phyloP scores from a whole-genome alignment of 2,329 filamentous ascomycete genomes.

The Aspergillus neoniger region DNA sequence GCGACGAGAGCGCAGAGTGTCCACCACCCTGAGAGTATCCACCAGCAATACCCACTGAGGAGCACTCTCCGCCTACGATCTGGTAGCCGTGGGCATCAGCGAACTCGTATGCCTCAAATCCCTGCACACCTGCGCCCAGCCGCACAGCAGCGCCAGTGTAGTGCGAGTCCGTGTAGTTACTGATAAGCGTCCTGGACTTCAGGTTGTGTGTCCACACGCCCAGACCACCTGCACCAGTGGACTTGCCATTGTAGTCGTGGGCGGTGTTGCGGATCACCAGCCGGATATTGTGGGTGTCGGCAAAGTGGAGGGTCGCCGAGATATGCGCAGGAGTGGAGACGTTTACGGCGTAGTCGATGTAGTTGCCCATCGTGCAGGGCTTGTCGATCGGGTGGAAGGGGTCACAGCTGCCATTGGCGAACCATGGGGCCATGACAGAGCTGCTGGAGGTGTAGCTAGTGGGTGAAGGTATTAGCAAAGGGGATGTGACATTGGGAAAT shows the following conservation, averaged over 20 bases:
- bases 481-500: no score
- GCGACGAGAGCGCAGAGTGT: slow-evolving; percentile 30
- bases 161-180: neutral
- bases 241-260: slow-evolving; percentile 54
- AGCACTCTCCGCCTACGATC: slow-evolving; percentile 23
- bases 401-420: slow-evolving; percentile 16
- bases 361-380: slow-evolving; percentile 34
- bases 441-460: slow-evolving; percentile 9
- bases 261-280: slow-evolving; percentile 50
- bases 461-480: neutral
- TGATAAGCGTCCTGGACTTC: slow-evolving; percentile 19
- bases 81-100: slow-evolving; percentile 26
- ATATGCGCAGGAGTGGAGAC: slow-evolving; percentile 31
- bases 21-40: slow-evolving; percentile 34
- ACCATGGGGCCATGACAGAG: slow-evolving; percentile 18
- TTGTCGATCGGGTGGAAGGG: slow-evolving; percentile 25
- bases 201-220: slow-evolving; percentile 37
- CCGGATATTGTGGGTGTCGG: slow-evolving; percentile 40
- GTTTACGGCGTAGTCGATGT: slow-evolving; percentile 39
- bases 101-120: slow-evolving; percentile 29
- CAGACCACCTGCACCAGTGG: slow-evolving; percentile 59
- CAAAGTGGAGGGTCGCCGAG: slow-evolving; percentile 27
- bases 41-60: slow-evolving; percentile 24
- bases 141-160: slow-evolving; percentile 24
- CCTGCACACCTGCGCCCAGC: slow-evolving; percentile 31